A percentile compares a stretch with the other conserved stretches of the same genome.
Evolutionary conservation across 768 basidiomycete genomes (phyloP).

Genomic region (Russula sp.): DNA sequence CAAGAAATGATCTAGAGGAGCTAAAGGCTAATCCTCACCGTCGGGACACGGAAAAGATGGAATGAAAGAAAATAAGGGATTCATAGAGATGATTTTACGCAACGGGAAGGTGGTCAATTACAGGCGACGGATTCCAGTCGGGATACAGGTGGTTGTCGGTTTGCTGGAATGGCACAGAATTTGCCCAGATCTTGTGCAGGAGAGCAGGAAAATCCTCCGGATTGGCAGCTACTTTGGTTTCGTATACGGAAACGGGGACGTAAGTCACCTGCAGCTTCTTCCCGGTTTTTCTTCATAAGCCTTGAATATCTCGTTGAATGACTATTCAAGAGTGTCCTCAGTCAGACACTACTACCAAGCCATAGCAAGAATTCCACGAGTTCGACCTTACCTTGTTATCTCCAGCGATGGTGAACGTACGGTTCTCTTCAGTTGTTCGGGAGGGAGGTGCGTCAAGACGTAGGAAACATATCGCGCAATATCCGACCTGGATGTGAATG

Average conservation of each 20-base stretch:
- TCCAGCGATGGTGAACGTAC: too few relatives aligned
- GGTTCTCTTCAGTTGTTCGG: too few relatives aligned
- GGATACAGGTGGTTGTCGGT: conserved; percentile 27
- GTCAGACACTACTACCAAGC: too few relatives aligned
- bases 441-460: too few relatives aligned
- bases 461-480: too few relatives aligned
- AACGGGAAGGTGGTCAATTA: conserved; percentile 14
- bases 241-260: conserved; percentile 12
- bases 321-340: not conserved
- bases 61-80: too few relatives aligned
- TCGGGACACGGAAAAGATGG: too few relatives aligned
- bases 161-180: not conserved
- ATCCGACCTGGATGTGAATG: too few relatives aligned
- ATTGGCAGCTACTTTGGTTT: conserved; percentile 22
- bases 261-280: conserved; percentile 29
- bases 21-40: too few relatives aligned
- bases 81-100: not conserved
- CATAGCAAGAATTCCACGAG: not conserved
- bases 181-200: conserved; percentile 15
- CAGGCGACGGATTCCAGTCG: conserved; percentile 30
- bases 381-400: not conserved
- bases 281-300: conserved; percentile 26
- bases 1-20: too few relatives aligned
- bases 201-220: conserved; percentile 2
- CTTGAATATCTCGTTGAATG: conserved; percentile 29